Conservation (phyloP, 345 rosid species). For the Bruguiera sexangula region DNA sequence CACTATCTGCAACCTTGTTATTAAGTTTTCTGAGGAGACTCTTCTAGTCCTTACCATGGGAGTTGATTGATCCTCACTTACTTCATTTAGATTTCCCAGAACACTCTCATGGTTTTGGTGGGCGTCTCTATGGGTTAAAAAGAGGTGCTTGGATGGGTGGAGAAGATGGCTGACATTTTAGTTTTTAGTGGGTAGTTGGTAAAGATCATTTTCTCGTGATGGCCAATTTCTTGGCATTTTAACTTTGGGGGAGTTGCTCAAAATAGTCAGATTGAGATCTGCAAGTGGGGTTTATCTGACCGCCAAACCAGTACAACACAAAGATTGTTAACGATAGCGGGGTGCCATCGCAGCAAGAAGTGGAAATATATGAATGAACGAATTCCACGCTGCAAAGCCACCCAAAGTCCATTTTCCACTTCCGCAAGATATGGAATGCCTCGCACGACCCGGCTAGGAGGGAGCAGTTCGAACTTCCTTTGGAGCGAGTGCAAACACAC, state of each 20-base stretch:
- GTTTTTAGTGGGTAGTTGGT: slow-evolving; percentile 4
- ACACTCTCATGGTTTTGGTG: neutral
- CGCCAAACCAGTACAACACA: neutral
- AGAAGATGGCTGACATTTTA: neutral
- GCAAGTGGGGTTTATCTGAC: neutral
- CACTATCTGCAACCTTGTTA: too few species aligned
- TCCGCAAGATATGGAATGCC: slow-evolving; percentile 13
- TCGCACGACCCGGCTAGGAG: neutral
- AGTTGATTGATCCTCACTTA: too few species aligned
- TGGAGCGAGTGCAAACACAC: slow-evolving; percentile 16
- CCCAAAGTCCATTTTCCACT: slow-evolving; percentile 11
- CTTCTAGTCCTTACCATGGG: too few species aligned
- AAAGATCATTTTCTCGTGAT: slow-evolving; percentile 13
- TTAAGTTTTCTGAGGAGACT: too few species aligned
- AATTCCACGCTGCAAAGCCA: neutral
- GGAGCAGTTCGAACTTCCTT: neutral
- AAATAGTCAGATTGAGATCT: neutral
- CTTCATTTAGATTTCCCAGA: neutral
- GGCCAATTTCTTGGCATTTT: slow-evolving; percentile 17
- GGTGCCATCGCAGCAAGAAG: neutral
- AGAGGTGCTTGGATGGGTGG: neutral
- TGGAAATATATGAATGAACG: neutral
- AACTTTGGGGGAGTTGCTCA: slow-evolving; percentile 7
- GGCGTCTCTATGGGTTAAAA: neutral
- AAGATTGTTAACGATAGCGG: too few species aligned